Base-by-base conservation (phyloP, 108 stramenopile species). In the Cyclotella kingstonii region DNA sequence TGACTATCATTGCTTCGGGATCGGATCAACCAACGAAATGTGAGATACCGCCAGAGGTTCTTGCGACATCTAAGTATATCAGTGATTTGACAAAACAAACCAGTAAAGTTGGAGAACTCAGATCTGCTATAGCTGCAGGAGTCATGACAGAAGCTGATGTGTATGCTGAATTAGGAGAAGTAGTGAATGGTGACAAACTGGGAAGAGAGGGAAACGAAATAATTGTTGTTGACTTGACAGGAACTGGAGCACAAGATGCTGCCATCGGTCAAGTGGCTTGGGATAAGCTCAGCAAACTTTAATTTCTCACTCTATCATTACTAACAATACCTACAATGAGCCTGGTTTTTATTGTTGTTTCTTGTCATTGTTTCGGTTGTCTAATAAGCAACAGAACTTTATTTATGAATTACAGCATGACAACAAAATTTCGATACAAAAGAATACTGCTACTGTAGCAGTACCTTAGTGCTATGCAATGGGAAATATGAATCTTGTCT, bases 201-300 rank as follows among this genome's bases (percentile, higher is more conserved):
- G 95, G 95, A 40, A 54, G 95, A 48, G 91, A 84, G 68, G 90
- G 89, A 29, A 87, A 95, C 45, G 95, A 96, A 75, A 81, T 96
- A 11, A 95, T 96, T 74, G 90, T 96, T 5, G 95, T 96, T 12
- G 95, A 96, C 74, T 77, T 96, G 45, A 96, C 95, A 7, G 95
- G 95, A n/a, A 96, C 95, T 3, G 89, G 95, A 4, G 95, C 95
- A 19, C 95, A 96, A 65, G 91, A 93, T 72, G 91, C 91, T 38
- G 91, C 91, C 6, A 93, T 93, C 60, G 91, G 91, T 33, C 85
- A 89, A 70, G 89, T 90, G 42, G 89, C 89, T 28, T 90, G 89
- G 89, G 81, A 90, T 45, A 88, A 88, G 33, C 76, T 87, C 10
- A 70, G 68, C 48, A 56, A 71, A 46, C 55, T 77, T 18, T 76